Evolutionary conservation across 106 monocot genomes (phyloP).

Genomic region (Vanilla planifolia): DNA sequence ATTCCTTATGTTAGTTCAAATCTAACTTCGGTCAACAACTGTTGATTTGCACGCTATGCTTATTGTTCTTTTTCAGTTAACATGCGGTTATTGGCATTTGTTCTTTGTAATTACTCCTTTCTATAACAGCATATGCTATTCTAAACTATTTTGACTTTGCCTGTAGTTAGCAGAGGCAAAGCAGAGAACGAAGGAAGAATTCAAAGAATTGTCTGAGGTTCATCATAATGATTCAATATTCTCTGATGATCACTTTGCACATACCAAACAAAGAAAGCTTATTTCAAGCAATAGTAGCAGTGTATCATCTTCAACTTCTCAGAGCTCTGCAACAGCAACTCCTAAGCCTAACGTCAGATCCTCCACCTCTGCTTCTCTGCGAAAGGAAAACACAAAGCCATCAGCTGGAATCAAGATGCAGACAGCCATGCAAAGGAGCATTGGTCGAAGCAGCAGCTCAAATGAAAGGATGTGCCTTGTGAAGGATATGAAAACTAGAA

Average conservation of each 20-base stretch:
- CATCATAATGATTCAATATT: too few relatives aligned
- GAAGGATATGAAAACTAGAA: conserved; percentile 28
- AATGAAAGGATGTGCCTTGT: conserved; percentile 16
- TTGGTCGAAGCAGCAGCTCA: conserved; percentile 42
- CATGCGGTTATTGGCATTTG: too few relatives aligned
- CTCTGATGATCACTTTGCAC: background rate
- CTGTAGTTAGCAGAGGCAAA: background rate
- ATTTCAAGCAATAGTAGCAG: conserved; percentile 25
- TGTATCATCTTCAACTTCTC: conserved; percentile 26
- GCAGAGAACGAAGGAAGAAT: too few relatives aligned
- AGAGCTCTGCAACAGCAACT: conserved; percentile 9
- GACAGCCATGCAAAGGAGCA: conserved; percentile 11
- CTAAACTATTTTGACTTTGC: background rate
- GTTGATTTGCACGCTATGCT: too few relatives aligned
- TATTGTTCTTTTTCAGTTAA: too few relatives aligned
- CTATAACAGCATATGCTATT: background rate
- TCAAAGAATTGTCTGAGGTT: too few relatives aligned
- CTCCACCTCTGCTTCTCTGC: conserved; percentile 14
- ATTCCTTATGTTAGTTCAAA: too few relatives aligned
- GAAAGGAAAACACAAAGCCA: conserved; percentile 40
- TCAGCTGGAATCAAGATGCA: conserved; percentile 10
- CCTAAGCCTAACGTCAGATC: conserved; percentile 18
- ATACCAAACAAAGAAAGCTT: conserved; percentile 15
- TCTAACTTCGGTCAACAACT: too few relatives aligned
- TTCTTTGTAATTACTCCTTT: too few relatives aligned